Evolutionary conservation across 2,329 filamentous ascomycete genomes (phyloP).

Genomic region (Podosphaera xanthii): DNA sequence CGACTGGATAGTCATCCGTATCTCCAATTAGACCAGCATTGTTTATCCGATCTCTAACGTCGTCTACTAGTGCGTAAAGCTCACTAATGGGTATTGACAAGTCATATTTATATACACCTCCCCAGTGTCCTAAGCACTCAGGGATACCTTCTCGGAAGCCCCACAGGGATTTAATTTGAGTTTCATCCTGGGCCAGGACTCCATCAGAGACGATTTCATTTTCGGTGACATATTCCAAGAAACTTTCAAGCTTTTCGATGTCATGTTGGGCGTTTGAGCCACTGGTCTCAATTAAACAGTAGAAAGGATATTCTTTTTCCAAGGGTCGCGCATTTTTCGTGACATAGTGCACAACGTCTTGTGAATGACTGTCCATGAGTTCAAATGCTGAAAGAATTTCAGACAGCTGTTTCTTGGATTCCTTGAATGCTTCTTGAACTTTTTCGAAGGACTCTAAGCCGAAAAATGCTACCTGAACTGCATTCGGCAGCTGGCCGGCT

Average conservation of each 20-base stretch:
- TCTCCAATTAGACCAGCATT: conserved; percentile 58
- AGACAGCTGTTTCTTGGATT: conserved; percentile 72
- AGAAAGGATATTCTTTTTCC: conserved; percentile 72
- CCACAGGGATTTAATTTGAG: conserved; percentile 71
- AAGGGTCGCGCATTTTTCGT: conserved; percentile 61
- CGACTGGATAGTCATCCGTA: conserved; percentile 51
- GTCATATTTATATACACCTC: conserved; percentile 96
- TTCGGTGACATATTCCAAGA: conserved; percentile 80
- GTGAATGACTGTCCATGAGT: conserved; percentile 75
- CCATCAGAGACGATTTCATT: conserved; percentile 73
- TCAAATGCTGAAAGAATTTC: conserved; percentile 97
- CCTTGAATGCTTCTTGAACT: conserved; percentile 63
- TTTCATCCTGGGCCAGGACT: conserved; percentile 80
- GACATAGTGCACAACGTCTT: conserved; percentile 51
- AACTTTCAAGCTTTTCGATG: conserved; percentile 68
- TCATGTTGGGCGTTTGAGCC: conserved; percentile 90
- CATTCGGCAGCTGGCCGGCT: conserved; percentile 67
- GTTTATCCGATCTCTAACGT: conserved; percentile 49
- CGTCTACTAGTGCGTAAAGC: conserved; percentile 75
- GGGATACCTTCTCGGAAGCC: conserved; percentile 82
- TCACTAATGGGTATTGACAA: conserved; percentile 77
- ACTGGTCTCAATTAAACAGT: conserved; percentile 89
- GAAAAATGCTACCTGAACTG: conserved; percentile 88
- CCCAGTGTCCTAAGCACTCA: conserved; percentile 71
- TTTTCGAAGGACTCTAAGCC: conserved; percentile 79